Conservation (phyloP, 768 basidiomycete genomes). For the Stropharia rugosoannulata region DNA sequence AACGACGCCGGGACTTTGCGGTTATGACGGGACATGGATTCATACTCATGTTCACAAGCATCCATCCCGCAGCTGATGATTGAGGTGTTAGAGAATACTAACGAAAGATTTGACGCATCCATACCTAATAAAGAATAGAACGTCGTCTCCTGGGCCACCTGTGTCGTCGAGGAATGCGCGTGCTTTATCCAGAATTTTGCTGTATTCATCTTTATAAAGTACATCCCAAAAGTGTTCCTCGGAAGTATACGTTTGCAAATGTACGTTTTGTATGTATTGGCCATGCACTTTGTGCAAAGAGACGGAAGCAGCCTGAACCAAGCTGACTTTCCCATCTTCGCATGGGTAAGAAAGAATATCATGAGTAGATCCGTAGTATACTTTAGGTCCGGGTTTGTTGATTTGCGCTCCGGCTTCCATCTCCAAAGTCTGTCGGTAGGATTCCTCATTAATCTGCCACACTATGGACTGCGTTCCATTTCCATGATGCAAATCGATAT, state of each 20-base stretch:
- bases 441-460: conserved; percentile 91
- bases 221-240: conserved; percentile 74
- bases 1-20: conserved; percentile 88
- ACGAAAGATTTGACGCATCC: conserved; percentile 10
- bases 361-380: conserved; percentile 93
- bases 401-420: conserved; percentile 37
- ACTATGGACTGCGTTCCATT: conserved; percentile 93
- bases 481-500: conserved; percentile 94
- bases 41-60: conserved; percentile 88
- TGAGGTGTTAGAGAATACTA: not conserved
- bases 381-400: conserved; percentile 46
- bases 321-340: conserved; percentile 81
- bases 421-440: conserved; percentile 68
- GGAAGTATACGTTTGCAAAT: conserved; percentile 70
- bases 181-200: conserved; percentile 62
- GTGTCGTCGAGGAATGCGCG: conserved; percentile 70
- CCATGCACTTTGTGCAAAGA: conserved; percentile 79
- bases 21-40: conserved; percentile 88
- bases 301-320: conserved; percentile 87
- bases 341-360: conserved; percentile 92
- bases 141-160: conserved; percentile 62
- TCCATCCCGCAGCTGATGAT: conserved; percentile 86
- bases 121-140: conserved; percentile 85
- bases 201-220: conserved; percentile 69
- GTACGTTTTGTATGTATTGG: conserved; percentile 86